Percentiles rank a stretch among this genome's conserved stretches.
Conservation (phyloP, 2,329 filamentous ascomycete genomes). For the Talaromyces sp. region DNA sequence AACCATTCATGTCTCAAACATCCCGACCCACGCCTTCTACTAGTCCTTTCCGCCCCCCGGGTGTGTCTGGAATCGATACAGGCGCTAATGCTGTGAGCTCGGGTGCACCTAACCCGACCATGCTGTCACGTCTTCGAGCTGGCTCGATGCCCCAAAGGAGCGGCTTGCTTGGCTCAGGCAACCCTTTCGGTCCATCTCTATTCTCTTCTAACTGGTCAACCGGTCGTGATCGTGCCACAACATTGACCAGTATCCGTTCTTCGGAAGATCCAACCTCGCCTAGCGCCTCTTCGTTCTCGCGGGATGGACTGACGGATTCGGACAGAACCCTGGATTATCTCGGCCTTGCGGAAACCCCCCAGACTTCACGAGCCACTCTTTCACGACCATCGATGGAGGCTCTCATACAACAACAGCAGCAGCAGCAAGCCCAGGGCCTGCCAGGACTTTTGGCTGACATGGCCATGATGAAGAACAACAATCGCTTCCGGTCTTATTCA, state of each 20-base stretch:
- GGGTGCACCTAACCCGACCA: slow-evolving; percentile 64
- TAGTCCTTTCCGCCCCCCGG: slow-evolving; percentile 77
- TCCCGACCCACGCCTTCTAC: slow-evolving; percentile 84
- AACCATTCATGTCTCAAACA: slow-evolving; percentile 70
- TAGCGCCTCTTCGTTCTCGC: slow-evolving; percentile 80
- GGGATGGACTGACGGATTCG: slow-evolving; percentile 79
- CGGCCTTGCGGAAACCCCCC: slow-evolving; percentile 89
- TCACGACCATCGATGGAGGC: slow-evolving; percentile 62
- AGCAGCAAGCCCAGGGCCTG: slow-evolving; percentile 47
- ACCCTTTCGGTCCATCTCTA: slow-evolving; percentile 83
- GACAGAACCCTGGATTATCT: slow-evolving; percentile 95
- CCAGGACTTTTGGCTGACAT: slow-evolving; percentile 73
- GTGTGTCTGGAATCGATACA: slow-evolving; percentile 44
- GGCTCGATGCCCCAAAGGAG: slow-evolving; percentile 92
- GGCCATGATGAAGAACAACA: slow-evolving; percentile 76
- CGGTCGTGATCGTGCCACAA: slow-evolving; percentile 80
- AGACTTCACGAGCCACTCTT: slow-evolving; percentile 73
- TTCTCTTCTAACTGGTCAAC: slow-evolving; percentile 85
- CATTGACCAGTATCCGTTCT: slow-evolving; percentile 86
- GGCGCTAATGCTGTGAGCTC: slow-evolving; percentile 42
- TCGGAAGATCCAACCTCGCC: slow-evolving; percentile 86
- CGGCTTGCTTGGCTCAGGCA: slow-evolving; percentile 62
- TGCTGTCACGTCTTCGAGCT: slow-evolving; percentile 83
- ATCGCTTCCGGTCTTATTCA: slow-evolving; percentile 93
- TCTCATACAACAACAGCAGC: slow-evolving; percentile 53